Evolutionary conservation across 2,329 filamentous ascomycete species (phyloP), one percentile per base, ranked within the genome.

Genomic region (Alternaria arbusti): DNA sequence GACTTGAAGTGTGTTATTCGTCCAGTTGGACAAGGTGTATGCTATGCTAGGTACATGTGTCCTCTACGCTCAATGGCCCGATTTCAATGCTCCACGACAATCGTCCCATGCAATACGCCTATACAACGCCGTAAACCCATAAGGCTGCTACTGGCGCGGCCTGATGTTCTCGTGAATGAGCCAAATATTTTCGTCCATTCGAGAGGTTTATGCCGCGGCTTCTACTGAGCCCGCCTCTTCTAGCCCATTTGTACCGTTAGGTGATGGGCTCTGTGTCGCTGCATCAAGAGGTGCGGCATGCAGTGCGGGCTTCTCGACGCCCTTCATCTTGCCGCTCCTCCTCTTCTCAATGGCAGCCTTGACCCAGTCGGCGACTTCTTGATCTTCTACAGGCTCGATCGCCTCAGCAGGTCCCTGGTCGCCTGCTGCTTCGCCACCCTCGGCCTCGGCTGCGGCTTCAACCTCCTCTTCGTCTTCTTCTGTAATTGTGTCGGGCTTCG

Each of bases 361-460:
- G 1, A 97, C 95, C 96, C 96, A 99, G 26, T 88, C 86, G 0
- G 93, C 92, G 6, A 98, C 93, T 77, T 98, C 94, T 40, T 86
- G 83, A 72, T 99, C 95, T 57, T 90, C 88, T 5, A 89, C 79
- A 32, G 71, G 71, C 17, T 76, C 72, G 15, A 69, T 69, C 11
- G 73, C 65, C 36, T 73, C 70, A n/a, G 71, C 67, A 13, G 67
- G 50, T 23, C 78, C 73, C 20, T 74, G 63, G 63, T 73, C 67
- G 43, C 71, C 69, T 57, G 81, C 78, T 66, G 75, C 64, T 66
- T 70, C 74, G 7, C 81, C 83, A 26, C 84, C 83, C 23, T 81
- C 84, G 28, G 77, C 75, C 46, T 77, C 79, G 13, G 73, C 77
- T 43, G 82, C 85, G 47, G 76, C 77, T 51, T 78, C 80, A 6